Conservation (phyloP, 139 green algal species). For the Volvox reticuliferus region DNA sequence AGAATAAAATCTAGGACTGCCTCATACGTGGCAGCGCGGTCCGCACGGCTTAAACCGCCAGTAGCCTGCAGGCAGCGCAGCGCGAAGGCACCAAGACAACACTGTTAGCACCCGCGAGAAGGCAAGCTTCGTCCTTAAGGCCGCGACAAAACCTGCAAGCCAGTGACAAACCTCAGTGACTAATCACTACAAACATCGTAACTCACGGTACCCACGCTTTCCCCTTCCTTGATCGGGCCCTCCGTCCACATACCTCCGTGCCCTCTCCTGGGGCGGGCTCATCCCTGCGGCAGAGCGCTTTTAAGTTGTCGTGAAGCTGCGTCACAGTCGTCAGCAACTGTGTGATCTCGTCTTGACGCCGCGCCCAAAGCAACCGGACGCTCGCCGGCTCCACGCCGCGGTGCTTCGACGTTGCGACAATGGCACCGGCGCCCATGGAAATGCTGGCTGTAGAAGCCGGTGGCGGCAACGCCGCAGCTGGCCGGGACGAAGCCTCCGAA, state of each 20-base stretch:
- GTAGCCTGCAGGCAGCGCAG: background rate
- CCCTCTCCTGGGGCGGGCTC: slow-evolving; percentile 15
- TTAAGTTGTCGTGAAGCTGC: slow-evolving; percentile 44
- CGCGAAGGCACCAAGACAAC: too few species aligned
- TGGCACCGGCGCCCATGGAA: too few species aligned
- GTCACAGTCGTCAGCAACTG: slow-evolving; percentile 52
- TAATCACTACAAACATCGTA: too few species aligned
- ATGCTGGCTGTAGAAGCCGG: background rate
- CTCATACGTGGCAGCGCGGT: slow-evolving; percentile 49
- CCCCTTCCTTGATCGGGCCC: too few species aligned
- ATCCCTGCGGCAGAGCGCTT: slow-evolving; percentile 44
- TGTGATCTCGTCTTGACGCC: slow-evolving; percentile 45
- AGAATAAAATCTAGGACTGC: slow-evolving; percentile 63
- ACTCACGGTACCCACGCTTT: too few species aligned
- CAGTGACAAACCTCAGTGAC: too few species aligned
- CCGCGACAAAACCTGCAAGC: too few species aligned
- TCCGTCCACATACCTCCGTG: background rate
- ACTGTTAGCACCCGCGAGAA: too few species aligned
- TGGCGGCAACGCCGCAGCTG: background rate
- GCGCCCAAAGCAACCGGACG: slow-evolving; percentile 22
- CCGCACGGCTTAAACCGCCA: slow-evolving; percentile 14
- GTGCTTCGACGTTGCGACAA: background rate
- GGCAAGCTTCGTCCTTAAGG: too few species aligned
- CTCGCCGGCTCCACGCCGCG: background rate
- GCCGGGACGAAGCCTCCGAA: background rate